Percentiles rank a stretch among this genome's conserved stretches.
Evolutionary conservation across 495 filamentous ascomycete genomes (phyloP).

Genomic region (Aspergillus funiculosus): DNA sequence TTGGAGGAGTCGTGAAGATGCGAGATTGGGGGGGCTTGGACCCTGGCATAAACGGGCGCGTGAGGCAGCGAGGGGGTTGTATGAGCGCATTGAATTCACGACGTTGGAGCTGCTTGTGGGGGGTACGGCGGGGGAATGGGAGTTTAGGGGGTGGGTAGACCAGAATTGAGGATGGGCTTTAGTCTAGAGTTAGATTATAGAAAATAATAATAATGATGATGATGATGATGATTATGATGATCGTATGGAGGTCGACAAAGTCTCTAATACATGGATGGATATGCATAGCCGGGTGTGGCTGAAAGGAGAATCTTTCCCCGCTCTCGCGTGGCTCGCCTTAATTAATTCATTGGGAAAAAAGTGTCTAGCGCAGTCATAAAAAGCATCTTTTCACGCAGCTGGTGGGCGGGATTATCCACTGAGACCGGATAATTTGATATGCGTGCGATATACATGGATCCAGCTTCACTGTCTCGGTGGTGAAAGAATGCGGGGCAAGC

Average conservation of each 20-base stretch:
- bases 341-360: not conserved
- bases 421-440: not conserved
- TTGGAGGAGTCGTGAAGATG: conserved; percentile 67
- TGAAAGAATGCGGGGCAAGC: conserved; percentile 3
- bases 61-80: conserved; percentile 30
- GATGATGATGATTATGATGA: no score
- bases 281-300: conserved; percentile 1
- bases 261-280: no score
- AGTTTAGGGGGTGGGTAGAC: conserved; percentile 53
- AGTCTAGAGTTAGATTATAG: no score
- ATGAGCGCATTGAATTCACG: conserved; percentile 53
- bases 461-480: not conserved
- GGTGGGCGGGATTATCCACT: conserved; percentile 8
- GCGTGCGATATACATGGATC: not conserved
- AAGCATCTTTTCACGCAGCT: conserved; percentile 13
- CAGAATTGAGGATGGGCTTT: not conserved
- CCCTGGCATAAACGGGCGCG: conserved; percentile 45
- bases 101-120: conserved; percentile 55
- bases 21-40: conserved; percentile 59
- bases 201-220: no score
- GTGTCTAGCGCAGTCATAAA: not conserved
- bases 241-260: no score
- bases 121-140: conserved; percentile 52
- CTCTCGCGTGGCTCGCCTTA: not conserved
- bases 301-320: conserved; percentile 7